phyloP scores from a whole-genome alignment of 768 basidiomycete species.

The Steccherinum ochraceum region DNA sequence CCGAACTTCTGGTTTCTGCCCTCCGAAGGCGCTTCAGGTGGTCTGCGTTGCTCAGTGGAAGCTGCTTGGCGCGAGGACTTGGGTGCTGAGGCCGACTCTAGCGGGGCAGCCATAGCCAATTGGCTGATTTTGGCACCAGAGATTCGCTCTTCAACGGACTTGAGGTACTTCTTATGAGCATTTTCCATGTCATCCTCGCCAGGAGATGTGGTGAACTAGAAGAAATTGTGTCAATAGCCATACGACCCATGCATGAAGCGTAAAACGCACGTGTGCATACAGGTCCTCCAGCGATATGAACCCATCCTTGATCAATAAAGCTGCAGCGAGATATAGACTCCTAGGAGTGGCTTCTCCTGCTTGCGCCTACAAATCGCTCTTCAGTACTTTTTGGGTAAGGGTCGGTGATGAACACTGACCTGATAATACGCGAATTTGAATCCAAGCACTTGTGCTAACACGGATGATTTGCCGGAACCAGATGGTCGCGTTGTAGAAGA shows the following conservation, averaged over 20 bases:
- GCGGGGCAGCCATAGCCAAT: conserved; percentile 79
- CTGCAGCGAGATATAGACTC: conserved; percentile 75
- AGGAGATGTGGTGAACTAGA: conserved; percentile 29
- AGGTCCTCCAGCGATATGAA: conserved; percentile 84
- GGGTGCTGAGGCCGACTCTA: conserved; percentile 44
- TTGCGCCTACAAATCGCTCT: conserved; percentile 35
- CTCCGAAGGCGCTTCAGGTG: conserved; percentile 33
- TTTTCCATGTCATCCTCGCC: conserved; percentile 70
- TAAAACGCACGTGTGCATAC: conserved; percentile 75
- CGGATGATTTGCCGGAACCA: conserved; percentile 25
- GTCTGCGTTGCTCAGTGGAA: conserved; percentile 30
- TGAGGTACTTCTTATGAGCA: conserved; percentile 58
- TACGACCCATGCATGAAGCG: conserved; percentile 4
- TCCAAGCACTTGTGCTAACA: conserved; percentile 89
- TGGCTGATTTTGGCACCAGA: conserved; percentile 66
- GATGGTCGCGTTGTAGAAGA: conserved; percentile 2
- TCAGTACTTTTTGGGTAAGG: conserved; percentile 10
- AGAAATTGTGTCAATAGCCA: neutral
- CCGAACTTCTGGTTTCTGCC: conserved; percentile 72
- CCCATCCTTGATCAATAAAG: conserved; percentile 84
- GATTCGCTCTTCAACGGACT: conserved; percentile 57
- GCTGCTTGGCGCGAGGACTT: conserved; percentile 31
- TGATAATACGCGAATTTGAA: conserved; percentile 95
- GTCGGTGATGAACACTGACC: conserved; percentile 51
- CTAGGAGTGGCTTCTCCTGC: conserved; percentile 57